phyloP scores from a whole-genome alignment of 805 yeast species.

The Cyberlindnera galapagoensis region DNA sequence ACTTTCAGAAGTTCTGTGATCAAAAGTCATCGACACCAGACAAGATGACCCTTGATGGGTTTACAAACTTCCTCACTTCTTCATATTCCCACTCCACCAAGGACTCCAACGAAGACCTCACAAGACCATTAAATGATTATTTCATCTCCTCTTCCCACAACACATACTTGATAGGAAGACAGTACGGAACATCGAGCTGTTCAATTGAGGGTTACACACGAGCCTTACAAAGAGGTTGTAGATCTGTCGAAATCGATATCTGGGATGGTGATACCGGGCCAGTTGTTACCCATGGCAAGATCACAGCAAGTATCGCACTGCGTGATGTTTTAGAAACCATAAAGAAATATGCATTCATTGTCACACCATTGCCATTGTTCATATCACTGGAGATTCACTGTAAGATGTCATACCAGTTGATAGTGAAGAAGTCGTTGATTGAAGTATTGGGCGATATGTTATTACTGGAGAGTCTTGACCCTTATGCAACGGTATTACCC shows the following conservation, averaged over 20 bases:
- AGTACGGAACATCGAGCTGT: slow-evolving; percentile 80
- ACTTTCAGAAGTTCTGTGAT: slow-evolving; percentile 23
- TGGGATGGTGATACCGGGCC: slow-evolving; percentile 90
- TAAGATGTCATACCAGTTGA: slow-evolving; percentile 56
- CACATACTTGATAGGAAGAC: slow-evolving; percentile 85
- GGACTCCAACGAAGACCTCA: slow-evolving; percentile 30
- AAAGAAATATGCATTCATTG: slow-evolving; percentile 80
- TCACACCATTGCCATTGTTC: slow-evolving; percentile 80
- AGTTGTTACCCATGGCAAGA: slow-evolving; percentile 85
- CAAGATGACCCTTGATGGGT: slow-evolving; percentile 11
- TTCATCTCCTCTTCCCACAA: slow-evolving; percentile 92
- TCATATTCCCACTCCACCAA: slow-evolving; percentile 22
- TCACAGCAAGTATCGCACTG: slow-evolving; percentile 69
- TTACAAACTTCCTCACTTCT: slow-evolving; percentile 26
- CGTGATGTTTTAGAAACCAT: slow-evolving; percentile 65
- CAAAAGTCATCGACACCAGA: slow-evolving; percentile 3
- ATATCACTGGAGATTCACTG: slow-evolving; percentile 85
- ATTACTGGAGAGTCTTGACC: slow-evolving; percentile 23
- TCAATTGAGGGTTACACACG: slow-evolving; percentile 86
- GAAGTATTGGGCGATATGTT: slow-evolving; percentile 56
- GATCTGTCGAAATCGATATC: slow-evolving; percentile 91
- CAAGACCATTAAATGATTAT: slow-evolving; percentile 75
- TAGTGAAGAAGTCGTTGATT: slow-evolving; percentile 45
- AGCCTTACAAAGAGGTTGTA: slow-evolving; percentile 85
- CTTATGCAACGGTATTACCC: slow-evolving; percentile 41